phyloP scores from a whole-genome alignment of 1,284 basidiomycete genomes.

The Marasmius tenuissimus region DNA sequence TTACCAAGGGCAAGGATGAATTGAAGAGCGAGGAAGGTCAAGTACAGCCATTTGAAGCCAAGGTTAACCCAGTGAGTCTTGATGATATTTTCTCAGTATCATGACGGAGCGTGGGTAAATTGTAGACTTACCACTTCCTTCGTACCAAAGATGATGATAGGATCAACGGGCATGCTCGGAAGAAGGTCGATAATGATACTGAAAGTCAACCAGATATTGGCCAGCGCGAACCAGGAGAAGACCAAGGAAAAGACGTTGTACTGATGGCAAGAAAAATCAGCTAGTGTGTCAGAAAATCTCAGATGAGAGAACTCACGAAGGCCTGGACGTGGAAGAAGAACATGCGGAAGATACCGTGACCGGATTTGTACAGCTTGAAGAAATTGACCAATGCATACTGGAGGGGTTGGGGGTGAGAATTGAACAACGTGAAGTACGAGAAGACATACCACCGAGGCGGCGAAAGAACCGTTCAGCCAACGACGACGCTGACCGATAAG shows the following conservation, averaged over 20 bases:
- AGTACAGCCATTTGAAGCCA: slow-evolving; percentile 85
- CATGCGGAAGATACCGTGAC: slow-evolving; percentile 85
- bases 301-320: slow-evolving; percentile 51
- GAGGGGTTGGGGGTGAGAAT: neutral
- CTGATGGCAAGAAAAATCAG: slow-evolving; percentile 30
- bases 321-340: slow-evolving; percentile 96
- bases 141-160: slow-evolving; percentile 73
- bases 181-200: slow-evolving; percentile 93
- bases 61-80: slow-evolving; percentile 93
- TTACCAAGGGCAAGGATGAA: slow-evolving; percentile 96
- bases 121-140: slow-evolving; percentile 51
- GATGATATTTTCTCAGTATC: neutral
- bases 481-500: slow-evolving; percentile 94
- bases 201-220: slow-evolving; percentile 95
- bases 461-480: slow-evolving; percentile 97
- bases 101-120: neutral
- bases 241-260: slow-evolving; percentile 80
- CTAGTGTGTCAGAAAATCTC: neutral
- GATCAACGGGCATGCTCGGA: slow-evolving; percentile 45
- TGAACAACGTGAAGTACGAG: neutral
- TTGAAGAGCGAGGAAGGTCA: slow-evolving; percentile 81
- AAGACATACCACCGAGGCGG: slow-evolving; percentile 82
- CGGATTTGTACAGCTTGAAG: slow-evolving; percentile 85
- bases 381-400: slow-evolving; percentile 95
- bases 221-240: slow-evolving; percentile 91